A percentile compares a stretch with the other conserved stretches of the same genome.
These are phyloP conservation scores for Lolium rigidum DNA, from an alignment of 176 grass and related monocot genomes.

Conservation along the genomic window DNA sequence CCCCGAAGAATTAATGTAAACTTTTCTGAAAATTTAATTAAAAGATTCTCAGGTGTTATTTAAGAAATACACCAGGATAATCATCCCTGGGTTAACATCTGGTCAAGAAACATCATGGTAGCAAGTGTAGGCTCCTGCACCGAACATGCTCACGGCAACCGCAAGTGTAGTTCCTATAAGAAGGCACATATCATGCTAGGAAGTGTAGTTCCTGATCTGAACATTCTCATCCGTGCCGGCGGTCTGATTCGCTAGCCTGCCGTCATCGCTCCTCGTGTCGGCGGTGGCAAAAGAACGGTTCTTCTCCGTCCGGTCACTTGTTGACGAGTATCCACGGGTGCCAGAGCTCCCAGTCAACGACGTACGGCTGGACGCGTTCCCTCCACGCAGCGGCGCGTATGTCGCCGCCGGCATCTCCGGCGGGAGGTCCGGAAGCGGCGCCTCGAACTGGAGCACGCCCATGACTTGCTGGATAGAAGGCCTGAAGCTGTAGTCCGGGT, in stretches of 20 bases:
- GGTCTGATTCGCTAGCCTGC: not conserved
- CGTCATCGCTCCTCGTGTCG: not conserved
- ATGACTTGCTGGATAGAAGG: not conserved
- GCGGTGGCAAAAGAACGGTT: not conserved
- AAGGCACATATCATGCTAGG: not conserved
- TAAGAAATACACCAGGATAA: no score
- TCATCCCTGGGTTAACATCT: no score
- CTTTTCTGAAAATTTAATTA: no score
- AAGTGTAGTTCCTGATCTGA: not conserved
- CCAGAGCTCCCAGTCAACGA: not conserved
- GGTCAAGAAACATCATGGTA: not conserved
- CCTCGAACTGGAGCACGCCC: not conserved
- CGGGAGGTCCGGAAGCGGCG: not conserved
- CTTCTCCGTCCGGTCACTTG: not conserved
- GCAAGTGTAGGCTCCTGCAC: not conserved
- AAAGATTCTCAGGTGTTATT: no score
- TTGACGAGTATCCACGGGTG: not conserved
- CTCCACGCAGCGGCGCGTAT: not conserved
- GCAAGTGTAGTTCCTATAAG: not conserved
- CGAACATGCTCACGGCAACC: not conserved
- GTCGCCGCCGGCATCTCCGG: not conserved
- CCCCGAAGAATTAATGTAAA: no score
- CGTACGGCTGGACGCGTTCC: not conserved
- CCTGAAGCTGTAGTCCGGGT: not conserved
- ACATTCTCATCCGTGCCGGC: not conserved